Base-by-base conservation (phyloP, 2,329 filamentous ascomycete species). In the Fusarium lateritium region DNA sequence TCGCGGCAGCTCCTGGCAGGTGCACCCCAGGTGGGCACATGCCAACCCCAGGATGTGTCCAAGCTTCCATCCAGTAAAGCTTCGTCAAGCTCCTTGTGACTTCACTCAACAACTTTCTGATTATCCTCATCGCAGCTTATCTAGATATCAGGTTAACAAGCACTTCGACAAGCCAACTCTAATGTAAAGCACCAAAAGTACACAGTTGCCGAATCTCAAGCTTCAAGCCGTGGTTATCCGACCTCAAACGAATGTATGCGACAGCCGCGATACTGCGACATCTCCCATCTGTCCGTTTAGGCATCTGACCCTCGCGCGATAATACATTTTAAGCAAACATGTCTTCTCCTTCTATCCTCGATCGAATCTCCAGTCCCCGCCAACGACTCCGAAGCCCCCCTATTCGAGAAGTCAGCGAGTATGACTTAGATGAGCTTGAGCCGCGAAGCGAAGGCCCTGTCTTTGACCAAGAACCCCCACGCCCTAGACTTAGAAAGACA, bases 401-500 rank as follows among this genome's bases (percentile, higher is more conserved):
- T 31, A 46, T 65, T 22, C 74, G 70, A 33, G 69, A 74, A 13
- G 69, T 75, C 13, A 76, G 71, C 65, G 79, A 81, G 50, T 81
- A 82, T 65, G 73, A 78, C 43, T 75, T 83, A n/a, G 75, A 80
- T 33, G 74, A 80, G 39, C 78, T 83, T 10, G 76, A 79, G n/a
- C 80, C 81, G 13, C 75, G 74, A 38, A 78, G 77, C 7, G 75
- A 79, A 38, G 75, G 76, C n/a, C 61, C 65, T 38, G 58, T 70
- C 17, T 51, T 67, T 26, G 69, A 75, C 21, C 70, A 72, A 7
- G 64, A 71, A 28, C 55, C 72, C 26, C 65, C 68, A 7, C 73
- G 49, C 31, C 65, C 68, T 28, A 70, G 75, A 46, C 58, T 74
- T 8, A 65, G 67, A 39, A 71, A 70, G 34, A 58, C 65, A 13